A percentile compares a stretch with the other conserved stretches of the same genome.
These are phyloP conservation scores for Cryptosporidium tyzzeri DNA, from an alignment of 169 alveolate species.

Conservation along the genomic window DNA sequence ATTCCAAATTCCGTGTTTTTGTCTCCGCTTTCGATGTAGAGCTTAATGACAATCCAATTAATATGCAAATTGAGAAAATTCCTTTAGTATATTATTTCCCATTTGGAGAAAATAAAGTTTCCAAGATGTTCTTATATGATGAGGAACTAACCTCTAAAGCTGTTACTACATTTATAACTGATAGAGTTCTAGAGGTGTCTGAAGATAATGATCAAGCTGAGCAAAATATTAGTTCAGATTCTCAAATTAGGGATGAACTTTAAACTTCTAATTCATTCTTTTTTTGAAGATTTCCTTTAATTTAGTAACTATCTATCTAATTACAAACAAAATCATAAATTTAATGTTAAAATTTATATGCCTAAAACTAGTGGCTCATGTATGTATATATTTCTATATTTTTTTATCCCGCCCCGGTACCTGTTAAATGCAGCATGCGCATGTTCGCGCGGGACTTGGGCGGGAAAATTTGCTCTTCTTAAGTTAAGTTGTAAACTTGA, in stretches of 20 bases:
- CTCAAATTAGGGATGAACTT: constrained; percentile 25
- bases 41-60: constrained; percentile 25
- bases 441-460: neutral
- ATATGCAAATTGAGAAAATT: constrained; percentile 16
- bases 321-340: too few species aligned
- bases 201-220: neutral
- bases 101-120: constrained; percentile 28
- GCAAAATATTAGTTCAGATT: neutral
- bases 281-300: too few species aligned
- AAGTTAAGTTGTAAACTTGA: neutral
- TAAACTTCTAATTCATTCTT: neutral
- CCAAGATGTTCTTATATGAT: neutral
- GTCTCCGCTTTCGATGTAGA: constrained; percentile 28
- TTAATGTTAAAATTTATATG: too few species aligned
- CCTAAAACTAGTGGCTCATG: too few species aligned
- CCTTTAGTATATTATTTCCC: constrained; percentile 45
- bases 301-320: too few species aligned
- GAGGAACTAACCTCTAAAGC: neutral
- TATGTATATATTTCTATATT: too few species aligned
- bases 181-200: neutral
- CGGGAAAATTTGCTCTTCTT: neutral
- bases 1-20: neutral
- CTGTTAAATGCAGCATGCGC: neutral
- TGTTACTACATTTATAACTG: constrained; percentile 3
- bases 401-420: neutral